A percentile compares a stretch with the other conserved stretches of the same genome.
Evolutionary conservation across 2,329 filamentous ascomycete genomes (phyloP).

Genomic region (Leptographium flavum): DNA sequence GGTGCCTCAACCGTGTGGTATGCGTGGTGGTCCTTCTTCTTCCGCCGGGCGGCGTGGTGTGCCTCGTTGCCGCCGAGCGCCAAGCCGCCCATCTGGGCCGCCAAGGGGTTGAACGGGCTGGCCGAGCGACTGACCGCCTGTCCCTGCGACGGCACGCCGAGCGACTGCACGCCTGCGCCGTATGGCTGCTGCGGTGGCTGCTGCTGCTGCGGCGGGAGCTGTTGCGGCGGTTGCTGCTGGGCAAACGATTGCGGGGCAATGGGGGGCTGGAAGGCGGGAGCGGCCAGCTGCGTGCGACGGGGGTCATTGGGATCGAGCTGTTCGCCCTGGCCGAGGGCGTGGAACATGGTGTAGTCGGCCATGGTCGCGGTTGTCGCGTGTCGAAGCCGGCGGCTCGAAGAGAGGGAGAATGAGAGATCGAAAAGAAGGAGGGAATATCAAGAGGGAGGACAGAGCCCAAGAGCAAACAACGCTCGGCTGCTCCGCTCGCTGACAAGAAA

Average conservation of each 20-base stretch:
- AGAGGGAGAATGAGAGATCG: too few species aligned
- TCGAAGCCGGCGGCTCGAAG: too few species aligned
- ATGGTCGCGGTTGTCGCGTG: slow-evolving; percentile 10
- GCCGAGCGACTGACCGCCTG: slow-evolving; percentile 23
- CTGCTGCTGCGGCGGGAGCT: too few species aligned
- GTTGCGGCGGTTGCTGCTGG: slow-evolving; percentile 19
- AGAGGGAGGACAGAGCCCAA: neutral
- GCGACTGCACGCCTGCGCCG: neutral
- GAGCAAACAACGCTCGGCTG: too few species aligned
- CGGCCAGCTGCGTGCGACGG: slow-evolving; percentile 25
- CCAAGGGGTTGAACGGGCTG: slow-evolving; percentile 23
- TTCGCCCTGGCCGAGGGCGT: slow-evolving; percentile 34
- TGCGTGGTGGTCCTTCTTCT: slow-evolving; percentile 93
- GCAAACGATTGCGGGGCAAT: slow-evolving; percentile 40
- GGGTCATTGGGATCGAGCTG: slow-evolving; percentile 37
- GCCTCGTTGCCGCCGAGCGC: slow-evolving; percentile 45
- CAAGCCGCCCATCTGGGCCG: slow-evolving; percentile 67
- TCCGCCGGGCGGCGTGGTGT: slow-evolving; percentile 42
- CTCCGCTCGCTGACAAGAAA: neutral
- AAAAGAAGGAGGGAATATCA: neutral
- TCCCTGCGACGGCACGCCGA: slow-evolving; percentile 11
- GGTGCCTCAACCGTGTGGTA: slow-evolving; percentile 74
- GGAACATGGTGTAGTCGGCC: slow-evolving; percentile 35
- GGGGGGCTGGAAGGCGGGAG: slow-evolving; percentile 35
- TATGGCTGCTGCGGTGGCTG: neutral